Base-by-base conservation (phyloP, 176 grass and related monocot genomes). In the Puya raimondii region DNA sequence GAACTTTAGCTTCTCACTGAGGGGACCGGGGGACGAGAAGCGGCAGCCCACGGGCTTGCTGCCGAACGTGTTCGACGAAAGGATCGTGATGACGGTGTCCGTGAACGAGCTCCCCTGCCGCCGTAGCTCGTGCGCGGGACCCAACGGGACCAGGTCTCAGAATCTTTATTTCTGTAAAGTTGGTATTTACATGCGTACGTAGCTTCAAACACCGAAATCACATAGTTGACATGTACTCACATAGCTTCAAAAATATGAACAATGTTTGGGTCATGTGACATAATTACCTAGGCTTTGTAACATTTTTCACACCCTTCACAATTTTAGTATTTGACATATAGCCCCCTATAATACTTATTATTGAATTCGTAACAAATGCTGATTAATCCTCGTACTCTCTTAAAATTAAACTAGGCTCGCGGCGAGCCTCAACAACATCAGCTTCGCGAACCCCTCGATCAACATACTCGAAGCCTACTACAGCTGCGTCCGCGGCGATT, bases 351-450 rank as follows among this genome's bases (percentile, higher is more conserved):
- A 4, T 42, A 26, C 25, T 26, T 26, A 26, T 26, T 26, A 26
- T 26, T 26, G 25, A 26, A 26, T 26, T 26, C 25, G 23, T 23
- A 23, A 23, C 23, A 23, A 26, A 42, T 42, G 33, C 5, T 42
- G 33, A 42, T 7, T 42, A 42, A 42, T 42, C 33, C 33, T 42
- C 33, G 6, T 42, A 42, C 5, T 42, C 33, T 8, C 5, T 42
- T 42, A 42, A 6, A 42, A 6, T 8, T 6, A 42, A 42, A 42
- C 33, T 42, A 50, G 70, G 25, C 25, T 72, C 7, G 21, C 48
- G 2, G 52, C 70, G 3, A 72, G 70, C 51, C 70, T 58, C 20
- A 72, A 59, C 52, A 59, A 72, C 25, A 47, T 72, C 4, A 72
- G 70, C 70, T 72, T 72, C 23, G 52, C 47, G 70, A 57, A 54